Percentiles rank a stretch among this genome's conserved stretches.
phyloP scores from a whole-genome alignment of 768 basidiomycete genomes.

The Chalciporus chontae region DNA sequence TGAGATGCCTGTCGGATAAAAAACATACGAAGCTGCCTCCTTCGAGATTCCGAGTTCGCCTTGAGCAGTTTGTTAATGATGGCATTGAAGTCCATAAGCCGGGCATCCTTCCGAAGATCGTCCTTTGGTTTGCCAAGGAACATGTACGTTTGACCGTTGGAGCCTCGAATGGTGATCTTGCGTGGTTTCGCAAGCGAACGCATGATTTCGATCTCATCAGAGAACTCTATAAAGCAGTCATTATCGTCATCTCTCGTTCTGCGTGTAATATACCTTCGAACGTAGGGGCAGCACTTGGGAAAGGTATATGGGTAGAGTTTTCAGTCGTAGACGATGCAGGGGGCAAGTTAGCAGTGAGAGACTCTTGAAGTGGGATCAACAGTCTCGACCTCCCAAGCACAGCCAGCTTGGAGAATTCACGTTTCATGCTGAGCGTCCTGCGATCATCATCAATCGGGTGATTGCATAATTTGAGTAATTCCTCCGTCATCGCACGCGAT shows the following conservation, averaged over 20 bases:
- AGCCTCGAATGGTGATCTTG: constrained; percentile 82
- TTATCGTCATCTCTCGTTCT: not conserved
- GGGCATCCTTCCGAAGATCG: constrained; percentile 94
- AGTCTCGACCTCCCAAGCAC: constrained; percentile 58
- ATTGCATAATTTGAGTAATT: constrained; percentile 67
- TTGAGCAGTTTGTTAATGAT: constrained; percentile 97
- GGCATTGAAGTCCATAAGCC: constrained; percentile 96
- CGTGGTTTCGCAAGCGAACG: constrained; percentile 85
- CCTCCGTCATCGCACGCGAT: constrained; percentile 60
- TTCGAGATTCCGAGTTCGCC: constrained; percentile 87
- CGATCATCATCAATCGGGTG: constrained; percentile 40
- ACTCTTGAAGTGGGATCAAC: constrained; percentile 91
- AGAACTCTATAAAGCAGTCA: constrained; percentile 50
- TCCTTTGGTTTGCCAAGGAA: constrained; percentile 98
- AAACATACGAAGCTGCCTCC: constrained; percentile 83
- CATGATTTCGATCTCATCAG: constrained; percentile 89
- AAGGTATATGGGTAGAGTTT: constrained; percentile 71
- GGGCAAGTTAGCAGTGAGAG: constrained; percentile 85
- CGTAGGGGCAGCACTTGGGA: constrained; percentile 70
- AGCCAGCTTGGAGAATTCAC: constrained; percentile 52
- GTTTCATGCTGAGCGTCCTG: constrained; percentile 40
- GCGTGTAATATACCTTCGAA: constrained; percentile 62
- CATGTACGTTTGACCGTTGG: constrained; percentile 79
- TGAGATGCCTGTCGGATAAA: not conserved
- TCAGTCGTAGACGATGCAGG: constrained; percentile 48